Base-by-base conservation (phyloP, 768 basidiomycete species). In the Glaciozyma martinii region DNA sequence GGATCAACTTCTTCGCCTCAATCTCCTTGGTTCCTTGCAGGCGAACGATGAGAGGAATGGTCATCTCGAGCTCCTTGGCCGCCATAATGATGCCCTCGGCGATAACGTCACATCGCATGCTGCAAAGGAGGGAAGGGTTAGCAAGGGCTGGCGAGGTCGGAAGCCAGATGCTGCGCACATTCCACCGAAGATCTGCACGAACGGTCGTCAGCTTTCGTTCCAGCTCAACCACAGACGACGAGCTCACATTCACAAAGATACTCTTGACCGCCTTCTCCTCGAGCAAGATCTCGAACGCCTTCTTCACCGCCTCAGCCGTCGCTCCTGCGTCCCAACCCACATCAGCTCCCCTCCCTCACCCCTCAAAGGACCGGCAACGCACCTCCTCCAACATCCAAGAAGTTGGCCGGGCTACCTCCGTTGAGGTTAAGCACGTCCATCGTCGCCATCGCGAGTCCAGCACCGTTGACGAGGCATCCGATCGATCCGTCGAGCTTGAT, bases 91-190 rank as follows among this genome's bases (percentile, higher is more conserved):
- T 94, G 78, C 95, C 95, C 77, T 94, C 91, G 5, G 91, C 91
- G 72, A 93, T 92, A 76, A 93, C 93, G 76, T 99, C 95, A 74
- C 95, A 99, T 74, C 95, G 86, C 95, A 99, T 99, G 79, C 97
- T 99, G 75, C 88, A 85, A 85, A 65, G 27, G 33, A 56, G 19
- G 54, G 49, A 25, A 29, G 19, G 15, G 15, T 25, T 3, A 32
- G 42, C 10, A 25, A 47, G 15, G 18, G n/a, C 0, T 7, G 15
- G 13, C 21, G 8, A 29, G 6, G 21, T 8, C 4, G 7, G 30
- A 19, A 23, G 3, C 3, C 19, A 15, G n/a, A 15, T 9, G 80
- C 42, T 71, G 84, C 67, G 33, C 19, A 69, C 68, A 74, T 74
- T 43, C 87, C 91, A 71, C 90, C 90, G 73, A 93, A 92, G 76